phyloP scores from a whole-genome alignment of 768 basidiomycete species.

The Pholiota microspora region DNA sequence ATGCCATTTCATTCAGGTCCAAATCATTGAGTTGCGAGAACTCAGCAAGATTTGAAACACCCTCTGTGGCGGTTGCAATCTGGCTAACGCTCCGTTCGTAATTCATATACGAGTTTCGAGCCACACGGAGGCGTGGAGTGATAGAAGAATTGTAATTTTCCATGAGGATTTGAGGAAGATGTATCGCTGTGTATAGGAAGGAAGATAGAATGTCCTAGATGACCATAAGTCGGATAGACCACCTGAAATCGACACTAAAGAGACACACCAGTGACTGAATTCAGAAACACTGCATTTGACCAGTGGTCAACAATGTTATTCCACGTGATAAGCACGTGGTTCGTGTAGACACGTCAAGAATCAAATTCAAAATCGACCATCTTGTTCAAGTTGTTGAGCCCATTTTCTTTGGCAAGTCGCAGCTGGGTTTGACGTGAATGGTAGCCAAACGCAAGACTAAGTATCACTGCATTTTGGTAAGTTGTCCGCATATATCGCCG shows the following conservation, averaged over 20 bases:
- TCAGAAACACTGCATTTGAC: too few species aligned
- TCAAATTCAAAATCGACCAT: too few species aligned
- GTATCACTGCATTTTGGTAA: too few species aligned
- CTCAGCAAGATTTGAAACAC: slow-evolving; percentile 36
- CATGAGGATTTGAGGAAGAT: slow-evolving; percentile 9
- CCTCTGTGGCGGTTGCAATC: slow-evolving; percentile 24
- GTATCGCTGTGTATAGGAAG: slow-evolving; percentile 1
- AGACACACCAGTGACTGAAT: neutral
- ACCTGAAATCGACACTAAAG: neutral
- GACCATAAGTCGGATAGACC: neutral
- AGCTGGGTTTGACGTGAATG: too few species aligned
- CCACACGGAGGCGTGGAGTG: slow-evolving; percentile 35
- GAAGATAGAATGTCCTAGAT: neutral
- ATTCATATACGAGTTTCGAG: slow-evolving; percentile 25
- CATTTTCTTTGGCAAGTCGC: too few species aligned
- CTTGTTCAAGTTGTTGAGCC: too few species aligned
- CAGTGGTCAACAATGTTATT: neutral
- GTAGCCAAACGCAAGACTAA: too few species aligned
- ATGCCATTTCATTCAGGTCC: slow-evolving; percentile 24
- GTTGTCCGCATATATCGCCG: too few species aligned
- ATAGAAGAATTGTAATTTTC: slow-evolving; percentile 12
- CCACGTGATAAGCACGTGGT: neutral
- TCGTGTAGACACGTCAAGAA: neutral
- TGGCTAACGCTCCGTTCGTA: slow-evolving; percentile 25
- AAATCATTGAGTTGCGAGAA: slow-evolving; percentile 28